phyloP scores from a whole-genome alignment of 2,329 filamentous ascomycete species.

The Fusarium sp. region DNA sequence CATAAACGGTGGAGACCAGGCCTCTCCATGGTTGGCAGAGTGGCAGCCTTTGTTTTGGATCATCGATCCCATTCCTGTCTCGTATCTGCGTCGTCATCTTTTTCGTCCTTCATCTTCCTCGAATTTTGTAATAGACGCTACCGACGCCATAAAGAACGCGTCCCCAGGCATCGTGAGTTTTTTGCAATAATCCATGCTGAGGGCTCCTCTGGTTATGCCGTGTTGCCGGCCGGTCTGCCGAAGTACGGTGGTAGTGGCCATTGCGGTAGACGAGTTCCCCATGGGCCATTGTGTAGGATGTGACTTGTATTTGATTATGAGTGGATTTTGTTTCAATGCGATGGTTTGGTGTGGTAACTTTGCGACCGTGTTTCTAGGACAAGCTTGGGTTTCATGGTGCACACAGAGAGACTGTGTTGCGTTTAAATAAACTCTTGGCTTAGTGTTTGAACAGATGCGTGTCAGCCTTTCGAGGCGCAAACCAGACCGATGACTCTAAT shows the following conservation, averaged over 20 bases:
- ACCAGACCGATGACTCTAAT: constrained; percentile 25
- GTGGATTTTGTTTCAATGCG: constrained; percentile 12
- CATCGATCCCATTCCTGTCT: constrained; percentile 27
- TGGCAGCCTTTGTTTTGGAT: constrained; percentile 15
- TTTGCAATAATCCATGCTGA: constrained; percentile 47
- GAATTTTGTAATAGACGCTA: constrained; percentile 54
- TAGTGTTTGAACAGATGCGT: not conserved
- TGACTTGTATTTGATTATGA: constrained; percentile 16
- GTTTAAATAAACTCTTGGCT: constrained; percentile 25
- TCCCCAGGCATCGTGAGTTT: constrained; percentile 56
- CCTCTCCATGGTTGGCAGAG: constrained; percentile 20
- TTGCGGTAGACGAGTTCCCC: constrained; percentile 50
- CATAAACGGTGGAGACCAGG: constrained; percentile 23
- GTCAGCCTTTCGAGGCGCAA: constrained; percentile 24
- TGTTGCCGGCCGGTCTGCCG: constrained; percentile 30
- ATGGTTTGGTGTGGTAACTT: not conserved
- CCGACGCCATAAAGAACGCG: constrained; percentile 56
- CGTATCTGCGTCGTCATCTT: constrained; percentile 33
- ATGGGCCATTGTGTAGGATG: constrained; percentile 31
- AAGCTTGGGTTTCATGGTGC: not conserved
- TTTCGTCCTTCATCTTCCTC: constrained; percentile 41
- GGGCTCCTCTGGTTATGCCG: constrained; percentile 22
- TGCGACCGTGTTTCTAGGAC: not conserved
- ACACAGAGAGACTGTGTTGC: not conserved
- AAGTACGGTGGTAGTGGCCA: constrained; percentile 47